These are phyloP conservation scores for Puccinia hordei DNA, from an alignment of 1,284 basidiomycete species.

Conservation along the genomic window DNA sequence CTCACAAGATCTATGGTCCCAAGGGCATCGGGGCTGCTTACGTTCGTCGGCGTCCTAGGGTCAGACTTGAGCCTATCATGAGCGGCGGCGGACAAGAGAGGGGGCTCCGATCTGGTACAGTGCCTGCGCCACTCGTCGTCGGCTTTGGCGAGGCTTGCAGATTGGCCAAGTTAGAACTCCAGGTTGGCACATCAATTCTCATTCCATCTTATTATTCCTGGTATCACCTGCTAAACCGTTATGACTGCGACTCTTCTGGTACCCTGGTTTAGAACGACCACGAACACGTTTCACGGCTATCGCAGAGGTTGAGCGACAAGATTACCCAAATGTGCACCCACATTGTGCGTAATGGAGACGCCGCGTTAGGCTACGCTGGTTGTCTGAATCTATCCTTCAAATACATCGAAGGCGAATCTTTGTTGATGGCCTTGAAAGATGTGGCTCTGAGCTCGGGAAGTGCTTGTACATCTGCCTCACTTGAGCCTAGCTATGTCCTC, in stretches of 20 bases:
- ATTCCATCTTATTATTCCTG: conserved; percentile 37
- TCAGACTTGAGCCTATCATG: conserved; percentile 90
- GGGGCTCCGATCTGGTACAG: conserved; percentile 88
- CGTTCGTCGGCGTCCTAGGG: conserved; percentile 86
- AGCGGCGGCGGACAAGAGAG: conserved; percentile 97
- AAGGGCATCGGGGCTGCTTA: conserved; percentile 96
- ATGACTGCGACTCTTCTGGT: no score
- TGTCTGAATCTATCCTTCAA: conserved; percentile 95
- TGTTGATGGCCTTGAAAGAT: conserved; percentile 98
- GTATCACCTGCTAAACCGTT: conserved; percentile 46
- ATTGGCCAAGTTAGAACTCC: conserved; percentile 87
- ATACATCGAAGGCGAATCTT: conserved; percentile 95
- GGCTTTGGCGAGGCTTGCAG: conserved; percentile 94
- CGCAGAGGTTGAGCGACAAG: conserved; percentile 77
- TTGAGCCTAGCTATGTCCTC: conserved; percentile 97
- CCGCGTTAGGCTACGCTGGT: conserved; percentile 70
- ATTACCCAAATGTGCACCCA: conserved; percentile 83
- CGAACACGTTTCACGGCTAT: conserved; percentile 72
- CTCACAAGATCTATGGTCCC: conserved; percentile 97
- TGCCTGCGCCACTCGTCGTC: conserved; percentile 84
- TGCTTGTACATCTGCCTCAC: conserved; percentile 95
- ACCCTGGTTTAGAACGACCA: conserved; percentile 91
- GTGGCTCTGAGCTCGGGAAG: conserved; percentile 96
- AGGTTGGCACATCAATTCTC: conserved; percentile 74
- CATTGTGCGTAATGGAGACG: conserved; percentile 91